A percentile compares a stretch with the other conserved stretches of the same genome.
phyloP scores from a whole-genome alignment of 495 filamentous ascomycete species.

The Rhypophila decipiens region DNA sequence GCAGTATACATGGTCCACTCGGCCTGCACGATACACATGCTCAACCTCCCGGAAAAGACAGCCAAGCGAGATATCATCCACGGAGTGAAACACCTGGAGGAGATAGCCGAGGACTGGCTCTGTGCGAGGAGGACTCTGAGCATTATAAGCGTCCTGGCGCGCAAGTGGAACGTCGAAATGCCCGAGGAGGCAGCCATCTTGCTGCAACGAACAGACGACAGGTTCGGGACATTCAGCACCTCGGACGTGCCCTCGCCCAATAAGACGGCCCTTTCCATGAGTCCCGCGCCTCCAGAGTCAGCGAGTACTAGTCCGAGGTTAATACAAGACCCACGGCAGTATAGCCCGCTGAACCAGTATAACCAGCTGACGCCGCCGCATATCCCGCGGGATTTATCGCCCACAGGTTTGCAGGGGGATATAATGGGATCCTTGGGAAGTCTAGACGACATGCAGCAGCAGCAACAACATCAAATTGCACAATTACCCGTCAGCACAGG shows the following conservation, averaged over 20 bases:
- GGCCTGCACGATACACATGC: slow-evolving; percentile 87
- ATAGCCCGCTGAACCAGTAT: slow-evolving; percentile 20
- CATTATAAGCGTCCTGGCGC: slow-evolving; percentile 78
- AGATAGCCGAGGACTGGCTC: slow-evolving; percentile 92
- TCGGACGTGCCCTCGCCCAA: slow-evolving; percentile 51
- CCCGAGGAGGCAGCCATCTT: slow-evolving; percentile 75
- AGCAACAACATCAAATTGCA: slow-evolving; percentile 2
- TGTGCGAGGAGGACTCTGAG: slow-evolving; percentile 79
- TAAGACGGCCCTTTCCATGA: slow-evolving; percentile 9
- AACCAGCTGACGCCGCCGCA: slow-evolving; percentile 20
- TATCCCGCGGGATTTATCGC: slow-evolving; percentile 11
- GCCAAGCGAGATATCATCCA: slow-evolving; percentile 84
- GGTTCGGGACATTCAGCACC: slow-evolving; percentile 47
- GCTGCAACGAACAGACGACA: slow-evolving; percentile 57
- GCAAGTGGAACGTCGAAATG: slow-evolving; percentile 80
- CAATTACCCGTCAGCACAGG: slow-evolving; percentile 8
- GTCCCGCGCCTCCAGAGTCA: slow-evolving; percentile 18
- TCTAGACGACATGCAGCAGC: slow-evolving; percentile 4
- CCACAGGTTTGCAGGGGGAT: slow-evolving; percentile 19
- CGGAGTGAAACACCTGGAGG: slow-evolving; percentile 86
- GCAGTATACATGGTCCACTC: slow-evolving; percentile 92
- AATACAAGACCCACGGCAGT: slow-evolving; percentile 14
- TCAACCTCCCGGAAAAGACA: slow-evolving; percentile 87
- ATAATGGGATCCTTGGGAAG: slow-evolving; percentile 14
- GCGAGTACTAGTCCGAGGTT: not conserved